These are phyloP conservation scores for Trichoderma asperelloides DNA, from an alignment of 495 filamentous ascomycete genomes.

Conservation along the genomic window DNA sequence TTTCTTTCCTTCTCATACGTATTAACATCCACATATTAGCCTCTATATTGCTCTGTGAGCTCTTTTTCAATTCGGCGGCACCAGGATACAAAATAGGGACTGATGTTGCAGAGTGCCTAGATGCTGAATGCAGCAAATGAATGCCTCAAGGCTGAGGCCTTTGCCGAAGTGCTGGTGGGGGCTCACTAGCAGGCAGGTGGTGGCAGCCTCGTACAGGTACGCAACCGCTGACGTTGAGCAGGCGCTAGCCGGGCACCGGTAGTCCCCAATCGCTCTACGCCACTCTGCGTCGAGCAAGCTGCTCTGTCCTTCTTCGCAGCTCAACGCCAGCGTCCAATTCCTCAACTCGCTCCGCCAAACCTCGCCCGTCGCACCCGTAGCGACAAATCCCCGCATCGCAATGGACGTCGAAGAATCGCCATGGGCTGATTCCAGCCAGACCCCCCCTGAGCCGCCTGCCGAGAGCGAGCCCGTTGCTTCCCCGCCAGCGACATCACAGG, in stretches of 20 bases:
- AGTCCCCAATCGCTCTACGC: not conserved
- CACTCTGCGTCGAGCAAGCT: not conserved
- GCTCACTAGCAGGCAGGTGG: not conserved
- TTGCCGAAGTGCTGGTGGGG: too few species aligned
- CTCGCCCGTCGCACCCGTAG: not conserved
- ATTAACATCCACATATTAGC: too few species aligned
- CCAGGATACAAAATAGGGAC: too few species aligned
- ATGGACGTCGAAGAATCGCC: slow-evolving; percentile 24
- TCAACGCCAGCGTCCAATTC: not conserved
- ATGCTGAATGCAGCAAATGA: too few species aligned
- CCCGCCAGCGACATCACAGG: slow-evolving; percentile 25
- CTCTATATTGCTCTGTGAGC: too few species aligned
- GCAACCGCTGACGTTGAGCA: slow-evolving; percentile 8
- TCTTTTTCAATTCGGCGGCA: too few species aligned
- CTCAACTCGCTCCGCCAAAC: not conserved
- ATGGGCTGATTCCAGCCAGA: slow-evolving; percentile 24
- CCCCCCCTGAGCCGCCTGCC: not conserved
- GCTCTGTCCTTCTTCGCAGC: not conserved
- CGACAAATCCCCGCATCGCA: not conserved
- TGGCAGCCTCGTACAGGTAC: slow-evolving; percentile 4
- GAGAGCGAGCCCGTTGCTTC: slow-evolving; percentile 2
- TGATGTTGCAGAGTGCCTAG: too few species aligned
- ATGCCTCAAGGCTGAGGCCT: too few species aligned
- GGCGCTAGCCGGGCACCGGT: not conserved
- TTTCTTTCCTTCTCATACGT: too few species aligned